Conservation (phyloP, 176 grass and related monocot species). For the Oryza glumipatula region DNA sequence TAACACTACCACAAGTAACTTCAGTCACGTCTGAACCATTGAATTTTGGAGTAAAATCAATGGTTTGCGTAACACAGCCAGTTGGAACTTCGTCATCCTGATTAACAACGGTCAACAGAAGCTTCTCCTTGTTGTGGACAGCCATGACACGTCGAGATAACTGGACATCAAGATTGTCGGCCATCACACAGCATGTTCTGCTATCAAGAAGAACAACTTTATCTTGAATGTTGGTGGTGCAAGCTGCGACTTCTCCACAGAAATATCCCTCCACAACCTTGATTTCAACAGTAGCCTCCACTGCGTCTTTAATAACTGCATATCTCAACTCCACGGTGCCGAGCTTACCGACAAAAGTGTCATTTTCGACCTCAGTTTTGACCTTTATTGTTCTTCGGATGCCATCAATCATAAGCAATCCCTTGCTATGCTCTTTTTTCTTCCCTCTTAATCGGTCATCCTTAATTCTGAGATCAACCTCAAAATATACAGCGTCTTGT, state of each 20-base stretch:
- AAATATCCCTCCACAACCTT: conserved; percentile 13
- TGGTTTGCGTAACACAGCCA: not conserved
- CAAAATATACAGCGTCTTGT: not conserved
- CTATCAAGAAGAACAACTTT: not conserved
- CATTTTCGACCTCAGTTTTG: not conserved
- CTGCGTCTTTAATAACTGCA: not conserved
- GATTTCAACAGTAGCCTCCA: conserved; percentile 25
- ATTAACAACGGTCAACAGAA: too few relatives aligned
- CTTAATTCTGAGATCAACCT: conserved; percentile 12
- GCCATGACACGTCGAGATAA: not conserved
- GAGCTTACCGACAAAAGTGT: not conserved
- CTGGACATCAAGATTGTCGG: not conserved
- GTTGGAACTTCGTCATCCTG: not conserved
- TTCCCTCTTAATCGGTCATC: not conserved
- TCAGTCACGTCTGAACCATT: not conserved
- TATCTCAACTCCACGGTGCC: conserved; percentile 12
- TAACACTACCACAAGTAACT: not conserved
- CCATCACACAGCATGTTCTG: not conserved
- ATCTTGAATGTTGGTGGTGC: not conserved
- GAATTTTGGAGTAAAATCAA: not conserved
- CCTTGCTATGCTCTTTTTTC: conserved; percentile 9
- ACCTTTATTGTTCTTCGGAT: not conserved
- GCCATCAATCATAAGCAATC: conserved; percentile 19
- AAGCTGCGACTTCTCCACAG: not conserved
- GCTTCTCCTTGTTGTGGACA: not conserved